Evolutionary conservation across 768 basidiomycete species (phyloP), one percentile per base, ranked within the genome.

Genomic region (Rhodotorula kratochvilovae): DNA sequence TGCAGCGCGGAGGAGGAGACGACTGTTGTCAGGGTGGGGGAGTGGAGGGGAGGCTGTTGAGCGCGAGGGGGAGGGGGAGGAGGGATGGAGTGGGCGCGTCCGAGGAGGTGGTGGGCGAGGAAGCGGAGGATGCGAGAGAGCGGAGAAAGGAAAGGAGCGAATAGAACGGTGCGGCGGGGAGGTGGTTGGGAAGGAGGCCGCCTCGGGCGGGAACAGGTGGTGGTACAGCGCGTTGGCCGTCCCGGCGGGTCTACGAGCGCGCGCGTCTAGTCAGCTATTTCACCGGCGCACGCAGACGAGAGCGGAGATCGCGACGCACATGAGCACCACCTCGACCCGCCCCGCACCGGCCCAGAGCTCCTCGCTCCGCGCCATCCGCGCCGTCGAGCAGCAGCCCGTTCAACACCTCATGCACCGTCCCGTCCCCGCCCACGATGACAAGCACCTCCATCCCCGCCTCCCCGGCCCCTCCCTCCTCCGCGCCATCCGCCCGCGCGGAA

Each of bases 151-250:
- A 42, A 39, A 71, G 42, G 51, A 71, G 50, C 5, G 70, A 71
- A 50, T 71, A 60, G 57, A 71, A 53, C 15, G 62, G 51, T 0
- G 56, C 45, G 35, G 59, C 61, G 27, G 54, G 56, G 43, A 10
- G 21, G 48, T 1, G 36, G 36, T 15, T 17, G 35, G 66, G 67
- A 62, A 70, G 23, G 42, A 10, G 25, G 65, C 36, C 15, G 57
- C 50, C 33, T 71, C 67, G 1, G 86, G 85, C 0, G 87, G 87
- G 80, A 89, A 94, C 39, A 92, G 81, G 13, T 90, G 87, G 12
- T 86, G 84, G 80, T 89, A 93, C 45, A 96, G 83, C 0, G 95
- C 95, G 79, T 98, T 97, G 54, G 92, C 93, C n/a, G 92, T 95
- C 35, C 92, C 92, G 61, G 85, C 85, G 8, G 92, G 91, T 5